These are phyloP conservation scores for Hypericum perforatum DNA, from an alignment of 345 rosid genomes.

Conservation along the genomic window DNA sequence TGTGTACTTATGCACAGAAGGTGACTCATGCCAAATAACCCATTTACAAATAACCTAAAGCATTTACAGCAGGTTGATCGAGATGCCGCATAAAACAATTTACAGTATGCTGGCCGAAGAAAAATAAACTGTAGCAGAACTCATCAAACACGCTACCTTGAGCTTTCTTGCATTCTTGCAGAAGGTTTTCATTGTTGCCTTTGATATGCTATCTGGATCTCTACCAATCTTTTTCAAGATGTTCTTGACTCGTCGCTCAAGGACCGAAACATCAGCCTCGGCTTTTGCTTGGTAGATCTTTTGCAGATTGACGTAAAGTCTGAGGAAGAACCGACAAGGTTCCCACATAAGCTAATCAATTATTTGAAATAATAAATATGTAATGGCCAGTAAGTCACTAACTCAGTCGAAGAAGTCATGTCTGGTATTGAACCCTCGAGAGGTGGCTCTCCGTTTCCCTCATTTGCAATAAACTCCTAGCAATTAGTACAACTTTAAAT, in stretches of 20 bases:
- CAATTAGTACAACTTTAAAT: constrained; percentile 12
- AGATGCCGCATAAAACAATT: too few relatives aligned
- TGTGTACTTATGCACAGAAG: too few relatives aligned
- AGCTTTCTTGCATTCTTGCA: constrained; percentile 87
- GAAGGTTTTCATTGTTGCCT: constrained; percentile 59
- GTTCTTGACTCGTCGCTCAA: constrained; percentile 53
- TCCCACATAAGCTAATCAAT: constrained; percentile 1
- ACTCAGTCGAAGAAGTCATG: constrained; percentile 99
- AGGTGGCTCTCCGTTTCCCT: constrained; percentile 88
- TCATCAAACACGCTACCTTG: constrained; percentile 38
- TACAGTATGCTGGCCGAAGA: too few relatives aligned
- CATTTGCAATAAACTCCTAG: constrained; percentile 79
- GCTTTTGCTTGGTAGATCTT: constrained; percentile 86
- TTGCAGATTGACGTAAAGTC: constrained; percentile 83
- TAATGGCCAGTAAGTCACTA: constrained; percentile 16
- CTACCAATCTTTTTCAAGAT: constrained; percentile 67
- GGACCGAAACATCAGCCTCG: constrained; percentile 71
- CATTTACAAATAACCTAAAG: too few relatives aligned
- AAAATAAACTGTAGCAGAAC: constrained; percentile 16
- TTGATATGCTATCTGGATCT: constrained; percentile 56
- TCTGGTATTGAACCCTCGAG: constrained; percentile 98
- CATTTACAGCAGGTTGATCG: too few relatives aligned
- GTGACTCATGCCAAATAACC: too few relatives aligned
- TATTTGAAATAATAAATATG: neutral
- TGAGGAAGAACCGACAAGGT: constrained; percentile 15